Evolutionary conservation across 2,329 filamentous ascomycete species (phyloP).

Genomic region (Torrubiella hemipterigena): DNA sequence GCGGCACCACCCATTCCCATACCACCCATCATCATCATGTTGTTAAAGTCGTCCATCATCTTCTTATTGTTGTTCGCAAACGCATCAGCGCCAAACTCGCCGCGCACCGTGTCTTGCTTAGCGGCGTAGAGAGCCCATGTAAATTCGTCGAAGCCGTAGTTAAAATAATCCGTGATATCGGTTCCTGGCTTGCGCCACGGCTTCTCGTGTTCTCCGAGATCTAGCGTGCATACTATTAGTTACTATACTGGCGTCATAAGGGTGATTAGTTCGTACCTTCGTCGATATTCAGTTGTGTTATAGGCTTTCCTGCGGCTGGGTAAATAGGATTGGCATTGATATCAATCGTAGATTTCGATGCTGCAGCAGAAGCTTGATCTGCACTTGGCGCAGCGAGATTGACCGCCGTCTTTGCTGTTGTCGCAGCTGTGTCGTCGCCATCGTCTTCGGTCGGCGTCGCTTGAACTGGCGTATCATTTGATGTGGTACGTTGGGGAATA

Average conservation of each 20-base stretch:
- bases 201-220: slow-evolving; percentile 71
- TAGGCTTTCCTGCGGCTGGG: slow-evolving; percentile 67
- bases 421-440: slow-evolving; percentile 22
- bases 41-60: slow-evolving; percentile 59
- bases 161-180: slow-evolving; percentile 95
- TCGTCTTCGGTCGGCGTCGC: slow-evolving; percentile 34
- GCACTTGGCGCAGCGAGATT: slow-evolving; percentile 30
- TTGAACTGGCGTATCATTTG: slow-evolving; percentile 37
- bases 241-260: neutral
- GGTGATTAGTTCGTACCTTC: slow-evolving; percentile 31
- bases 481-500: slow-evolving; percentile 47
- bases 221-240: slow-evolving; percentile 16
- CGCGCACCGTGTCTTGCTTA: slow-evolving; percentile 70
- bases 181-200: slow-evolving; percentile 92
- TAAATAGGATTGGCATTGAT: slow-evolving; percentile 74
- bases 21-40: slow-evolving; percentile 54
- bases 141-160: slow-evolving; percentile 98
- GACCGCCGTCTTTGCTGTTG: slow-evolving; percentile 13
- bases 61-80: slow-evolving; percentile 61
- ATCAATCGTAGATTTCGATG: slow-evolving; percentile 73
- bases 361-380: slow-evolving; percentile 47
- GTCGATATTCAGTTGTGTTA: slow-evolving; percentile 65
- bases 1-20: slow-evolving; percentile 22
- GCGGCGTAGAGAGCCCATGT: slow-evolving; percentile 91
- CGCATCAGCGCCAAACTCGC: slow-evolving; percentile 59